Percentiles rank a stretch among this genome's conserved stretches.
These are phyloP conservation scores for Mycena pura DNA, from an alignment of 768 basidiomycete species.

Conservation along the genomic window DNA sequence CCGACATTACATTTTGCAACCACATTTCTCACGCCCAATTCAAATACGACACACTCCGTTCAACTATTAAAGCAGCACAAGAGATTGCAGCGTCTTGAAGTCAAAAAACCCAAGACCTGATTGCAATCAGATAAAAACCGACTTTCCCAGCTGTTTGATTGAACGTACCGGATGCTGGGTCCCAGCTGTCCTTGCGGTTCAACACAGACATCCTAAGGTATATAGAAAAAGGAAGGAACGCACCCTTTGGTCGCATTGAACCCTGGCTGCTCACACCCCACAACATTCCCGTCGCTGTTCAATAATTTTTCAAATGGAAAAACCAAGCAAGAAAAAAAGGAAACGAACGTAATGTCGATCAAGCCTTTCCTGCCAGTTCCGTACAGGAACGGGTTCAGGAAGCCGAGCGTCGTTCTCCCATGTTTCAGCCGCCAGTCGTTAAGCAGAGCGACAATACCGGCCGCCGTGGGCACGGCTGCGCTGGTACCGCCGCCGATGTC, in stretches of 20 bases:
- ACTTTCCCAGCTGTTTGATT: no score
- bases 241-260: constrained; percentile 18
- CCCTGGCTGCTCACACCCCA: constrained; percentile 39
- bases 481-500: constrained; percentile 44
- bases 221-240: constrained; percentile 6
- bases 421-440: constrained; percentile 47
- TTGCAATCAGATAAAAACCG: no score
- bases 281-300: constrained; percentile 39
- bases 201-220: background rate
- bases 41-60: no score
- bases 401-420: constrained; percentile 43
- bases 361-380: constrained; percentile 31
- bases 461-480: constrained; percentile 44
- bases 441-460: constrained; percentile 46
- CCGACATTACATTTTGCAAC: no score
- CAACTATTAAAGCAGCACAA: no score
- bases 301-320: constrained; percentile 31
- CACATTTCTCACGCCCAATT: no score
- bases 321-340: constrained; percentile 45
- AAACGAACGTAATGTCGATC: constrained; percentile 46
- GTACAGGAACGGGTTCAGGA: constrained; percentile 49
- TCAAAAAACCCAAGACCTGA: constrained; percentile 46
- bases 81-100: constrained; percentile 37
- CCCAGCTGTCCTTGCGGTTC: constrained; percentile 17
- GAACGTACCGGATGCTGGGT: constrained; percentile 39